Base-by-base conservation (phyloP, 2,329 filamentous ascomycete genomes). In the Fusarium algeriense region DNA sequence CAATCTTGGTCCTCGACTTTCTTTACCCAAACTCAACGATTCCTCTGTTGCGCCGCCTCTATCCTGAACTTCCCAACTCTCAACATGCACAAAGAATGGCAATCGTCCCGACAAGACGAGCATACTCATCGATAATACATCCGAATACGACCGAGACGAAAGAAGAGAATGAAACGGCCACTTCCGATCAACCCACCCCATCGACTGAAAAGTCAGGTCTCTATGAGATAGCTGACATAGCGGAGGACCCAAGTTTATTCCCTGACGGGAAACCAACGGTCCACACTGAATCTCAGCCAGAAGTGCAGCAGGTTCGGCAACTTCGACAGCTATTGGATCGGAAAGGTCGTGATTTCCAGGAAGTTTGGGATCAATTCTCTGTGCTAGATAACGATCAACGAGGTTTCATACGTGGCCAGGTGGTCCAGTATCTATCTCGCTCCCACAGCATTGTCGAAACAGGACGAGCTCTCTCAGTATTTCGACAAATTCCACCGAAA, bases 1-100 rank as follows among this genome's bases (percentile, higher is more conserved):
- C 87, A 7, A 74, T 82, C 12, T 85, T 88, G 59, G 78, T 87
- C 50, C 83, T 89, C 76, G 87, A 89, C 76, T 89, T 89, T 58
- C 78, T 89, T 12, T 89, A 88, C 56, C 87, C 87, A 8, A 82
- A 74, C 37, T 83, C 82, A 13, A 81, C 85, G 14, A 61, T 83
- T 15, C 78, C 82, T 17, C 78, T 86, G 8, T 72, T 87, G 64
- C 83, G 83, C 44, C 82, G 81, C 32, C 72, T 80, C 13, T 79
- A 80, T 46, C 77, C 78, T n/a, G 69, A 69, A 26, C 45, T 79
- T 5, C 73, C 75, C 11, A 72, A 64, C 45, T 56, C 75, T 26
- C 78, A 74, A 44, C 58, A 74, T 50, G 71, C 66, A 15, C 65
- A 60, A 7, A 56, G 50, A 13, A 44, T 61, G 20, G 35, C 55